A percentile compares a stretch with the other conserved stretches of the same genome.
These are phyloP conservation scores for Fusarium sp. DNA, from an alignment of 2,329 filamentous ascomycete genomes.

Conservation along the genomic window DNA sequence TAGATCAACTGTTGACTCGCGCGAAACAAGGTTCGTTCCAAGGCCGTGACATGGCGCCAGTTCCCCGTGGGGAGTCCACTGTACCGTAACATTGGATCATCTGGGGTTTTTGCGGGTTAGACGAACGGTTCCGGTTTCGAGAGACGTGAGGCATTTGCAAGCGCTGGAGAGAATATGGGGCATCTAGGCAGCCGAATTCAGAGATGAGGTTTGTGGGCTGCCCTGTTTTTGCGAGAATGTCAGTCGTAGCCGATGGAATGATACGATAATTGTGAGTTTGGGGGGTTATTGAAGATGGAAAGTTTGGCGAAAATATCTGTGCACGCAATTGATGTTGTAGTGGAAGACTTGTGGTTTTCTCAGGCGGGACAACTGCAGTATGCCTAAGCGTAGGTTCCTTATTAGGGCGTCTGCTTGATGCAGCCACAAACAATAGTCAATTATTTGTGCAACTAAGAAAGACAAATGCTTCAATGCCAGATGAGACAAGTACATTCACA, in stretches of 20 bases:
- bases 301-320: neutral
- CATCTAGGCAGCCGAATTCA: constrained; percentile 14
- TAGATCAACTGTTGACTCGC: constrained; percentile 24
- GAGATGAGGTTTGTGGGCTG: neutral
- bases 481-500: neutral
- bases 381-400: neutral
- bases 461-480: accelerated
- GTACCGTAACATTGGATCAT: neutral
- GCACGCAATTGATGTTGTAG: neutral
- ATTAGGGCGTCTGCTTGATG: neutral
- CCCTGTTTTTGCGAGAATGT: neutral
- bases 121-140: neutral
- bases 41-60: constrained; percentile 4
- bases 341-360: neutral
- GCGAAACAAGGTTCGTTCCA: constrained; percentile 26
- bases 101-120: constrained; percentile 14
- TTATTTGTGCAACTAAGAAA: neutral
- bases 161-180: neutral
- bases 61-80: constrained; percentile 19
- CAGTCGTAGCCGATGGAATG: neutral
- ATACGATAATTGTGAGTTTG: neutral
- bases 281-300: neutral
- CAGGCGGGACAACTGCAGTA: neutral
- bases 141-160: constrained; percentile 7
- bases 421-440: neutral